phyloP scores from a whole-genome alignment of 2,329 filamentous ascomycete genomes.

The Gliomastix tumulicola region DNA sequence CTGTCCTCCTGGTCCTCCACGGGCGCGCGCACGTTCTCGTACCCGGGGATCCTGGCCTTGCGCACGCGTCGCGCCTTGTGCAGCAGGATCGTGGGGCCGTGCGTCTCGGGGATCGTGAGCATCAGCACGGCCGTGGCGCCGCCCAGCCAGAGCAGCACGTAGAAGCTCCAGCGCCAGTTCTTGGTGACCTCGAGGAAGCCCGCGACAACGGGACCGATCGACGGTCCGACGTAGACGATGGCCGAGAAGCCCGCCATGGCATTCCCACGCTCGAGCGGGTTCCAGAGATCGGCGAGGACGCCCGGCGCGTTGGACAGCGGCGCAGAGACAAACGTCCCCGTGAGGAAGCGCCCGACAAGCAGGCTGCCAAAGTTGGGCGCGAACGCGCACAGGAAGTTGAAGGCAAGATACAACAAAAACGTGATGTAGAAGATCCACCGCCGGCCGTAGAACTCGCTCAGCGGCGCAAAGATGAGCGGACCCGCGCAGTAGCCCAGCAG shows the following conservation, averaged over 20 bases:
- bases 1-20: slow-evolving; percentile 34
- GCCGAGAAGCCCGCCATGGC: slow-evolving; percentile 46
- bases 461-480: slow-evolving; percentile 49
- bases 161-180: slow-evolving; percentile 47
- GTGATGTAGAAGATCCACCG: slow-evolving; percentile 44
- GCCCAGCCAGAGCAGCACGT: slow-evolving; percentile 36
- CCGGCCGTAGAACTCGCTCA: slow-evolving; percentile 50
- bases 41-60: slow-evolving; percentile 37
- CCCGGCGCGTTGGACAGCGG: slow-evolving; percentile 41
- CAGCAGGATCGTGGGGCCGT: slow-evolving; percentile 39
- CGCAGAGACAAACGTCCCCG: slow-evolving; percentile 47
- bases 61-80: slow-evolving; percentile 47
- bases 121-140: slow-evolving; percentile 32
- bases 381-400: slow-evolving; percentile 47
- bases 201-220: slow-evolving; percentile 43
- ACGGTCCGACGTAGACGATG: slow-evolving; percentile 46
- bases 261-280: slow-evolving; percentile 41
- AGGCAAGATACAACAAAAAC: slow-evolving; percentile 39
- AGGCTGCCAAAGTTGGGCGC: slow-evolving; percentile 44
- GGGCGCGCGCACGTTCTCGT: slow-evolving; percentile 41
- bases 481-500: slow-evolving; percentile 51
- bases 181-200: slow-evolving; percentile 51
- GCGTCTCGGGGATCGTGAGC: slow-evolving; percentile 54
- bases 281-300: slow-evolving; percentile 47
- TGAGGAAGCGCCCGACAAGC: slow-evolving; percentile 47